A percentile compares a stretch with the other conserved stretches of the same genome.
Conservation (phyloP, 31 red algal genomes). For the Odonthalia washingtoniensis region DNA sequence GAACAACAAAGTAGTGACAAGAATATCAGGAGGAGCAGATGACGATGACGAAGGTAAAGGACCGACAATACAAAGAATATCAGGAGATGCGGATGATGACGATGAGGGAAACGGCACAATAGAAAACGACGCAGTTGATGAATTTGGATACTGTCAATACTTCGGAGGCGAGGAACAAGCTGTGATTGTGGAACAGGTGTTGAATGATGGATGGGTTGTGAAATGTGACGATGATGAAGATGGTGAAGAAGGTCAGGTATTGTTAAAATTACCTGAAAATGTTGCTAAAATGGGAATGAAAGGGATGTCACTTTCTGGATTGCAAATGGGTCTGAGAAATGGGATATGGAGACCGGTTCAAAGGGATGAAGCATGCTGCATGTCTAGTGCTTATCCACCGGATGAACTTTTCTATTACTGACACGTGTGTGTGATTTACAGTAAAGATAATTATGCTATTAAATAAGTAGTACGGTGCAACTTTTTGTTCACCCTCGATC, state of each 20-base stretch:
- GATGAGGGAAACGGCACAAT: no score
- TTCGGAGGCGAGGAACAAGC: slow-evolving; percentile 28
- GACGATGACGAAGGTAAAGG: no score
- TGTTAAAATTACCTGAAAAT: slow-evolving; percentile 20
- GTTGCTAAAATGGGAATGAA: slow-evolving; percentile 38
- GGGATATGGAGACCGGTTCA: slow-evolving; percentile 54
- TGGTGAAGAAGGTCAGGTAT: slow-evolving; percentile 16
- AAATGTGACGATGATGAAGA: neutral
- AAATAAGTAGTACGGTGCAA: no score
- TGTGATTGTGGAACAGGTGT: slow-evolving; percentile 34
- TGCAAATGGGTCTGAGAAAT: slow-evolving; percentile 36
- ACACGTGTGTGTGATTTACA: neutral
- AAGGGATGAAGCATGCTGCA: neutral
- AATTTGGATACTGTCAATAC: neutral
- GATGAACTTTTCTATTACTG: slow-evolving; percentile 58
- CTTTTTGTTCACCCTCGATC: no score
- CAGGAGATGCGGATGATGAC: no score
- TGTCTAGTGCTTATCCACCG: slow-evolving; percentile 46
- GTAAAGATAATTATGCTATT: neutral
- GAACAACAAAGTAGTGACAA: no score
- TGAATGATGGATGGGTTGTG: slow-evolving; percentile 42
- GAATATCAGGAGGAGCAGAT: no score
- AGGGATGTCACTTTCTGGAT: slow-evolving; percentile 51
- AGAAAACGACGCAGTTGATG: neutral
- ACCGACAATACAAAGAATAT: no score